phyloP scores from a whole-genome alignment of 2,329 filamentous ascomycete genomes.

The Aspergillus luchuensis region DNA sequence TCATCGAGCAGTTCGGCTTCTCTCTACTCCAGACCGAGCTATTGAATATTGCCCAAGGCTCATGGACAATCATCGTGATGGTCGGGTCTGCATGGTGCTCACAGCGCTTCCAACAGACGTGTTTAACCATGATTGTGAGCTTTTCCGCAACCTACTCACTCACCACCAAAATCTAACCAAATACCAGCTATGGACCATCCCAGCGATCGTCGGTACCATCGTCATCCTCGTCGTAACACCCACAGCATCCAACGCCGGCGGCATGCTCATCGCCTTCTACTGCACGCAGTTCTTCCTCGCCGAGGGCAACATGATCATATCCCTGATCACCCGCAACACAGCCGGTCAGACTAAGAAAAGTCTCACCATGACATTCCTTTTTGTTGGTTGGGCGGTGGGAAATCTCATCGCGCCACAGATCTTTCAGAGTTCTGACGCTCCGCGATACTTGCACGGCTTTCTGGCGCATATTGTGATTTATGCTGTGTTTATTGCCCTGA shows the following conservation, averaged over 20 bases:
- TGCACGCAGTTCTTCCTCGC: conserved; percentile 70
- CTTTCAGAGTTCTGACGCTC: conserved; percentile 15
- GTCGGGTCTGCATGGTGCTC: conserved; percentile 65
- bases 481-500: conserved; percentile 17
- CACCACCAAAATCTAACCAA: conserved; percentile 42
- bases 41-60: conserved; percentile 70
- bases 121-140: conserved; percentile 44
- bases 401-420: conserved; percentile 21
- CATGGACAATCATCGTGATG: conserved; percentile 69
- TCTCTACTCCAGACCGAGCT: conserved; percentile 66
- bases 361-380: conserved; percentile 65
- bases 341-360: conserved; percentile 72
- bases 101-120: conserved; percentile 65
- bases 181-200: conserved; percentile 55
- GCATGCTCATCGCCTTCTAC: conserved; percentile 70
- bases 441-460: conserved; percentile 22
- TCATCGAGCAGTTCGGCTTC: conserved; percentile 68
- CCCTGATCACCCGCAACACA: conserved; percentile 60
- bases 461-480: conserved; percentile 21
- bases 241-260: conserved; percentile 58
- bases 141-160: too few species aligned
- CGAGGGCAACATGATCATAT: conserved; percentile 55
- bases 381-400: conserved; percentile 45
- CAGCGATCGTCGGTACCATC: conserved; percentile 69
- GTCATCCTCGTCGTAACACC: conserved; percentile 64